These are phyloP conservation scores for Xylaria sp. DNA, from an alignment of 2,329 filamentous ascomycete species.

Conservation along the genomic window DNA sequence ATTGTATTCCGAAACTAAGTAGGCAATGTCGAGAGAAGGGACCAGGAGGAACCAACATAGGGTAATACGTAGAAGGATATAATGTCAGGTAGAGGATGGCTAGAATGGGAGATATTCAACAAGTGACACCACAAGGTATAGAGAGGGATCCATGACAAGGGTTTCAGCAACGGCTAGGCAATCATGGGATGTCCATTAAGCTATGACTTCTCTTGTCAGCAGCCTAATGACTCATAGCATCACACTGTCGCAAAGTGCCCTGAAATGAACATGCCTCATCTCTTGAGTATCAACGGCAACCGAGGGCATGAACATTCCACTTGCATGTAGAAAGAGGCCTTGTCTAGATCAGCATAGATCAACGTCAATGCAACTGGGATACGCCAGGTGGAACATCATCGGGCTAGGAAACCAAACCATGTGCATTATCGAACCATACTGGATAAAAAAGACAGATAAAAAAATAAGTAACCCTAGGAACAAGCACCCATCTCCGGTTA, in stretches of 20 bases:
- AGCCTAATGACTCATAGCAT: constrained; percentile 22
- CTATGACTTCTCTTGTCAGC: constrained; percentile 1
- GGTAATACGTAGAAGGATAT: background rate
- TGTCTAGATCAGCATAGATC: background rate
- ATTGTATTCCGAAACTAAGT: background rate
- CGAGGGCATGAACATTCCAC: background rate
- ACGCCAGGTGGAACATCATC: constrained; percentile 13
- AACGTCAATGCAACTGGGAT: background rate
- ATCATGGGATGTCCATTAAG: background rate
- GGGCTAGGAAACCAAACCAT: constrained; percentile 42
- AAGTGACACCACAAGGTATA: background rate
- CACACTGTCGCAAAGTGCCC: background rate
- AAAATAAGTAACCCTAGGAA: constrained; percentile 48
- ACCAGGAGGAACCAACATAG: background rate
- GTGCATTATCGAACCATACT: constrained; percentile 49
- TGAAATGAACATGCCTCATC: background rate
- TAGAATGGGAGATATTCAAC: background rate
- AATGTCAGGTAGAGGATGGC: background rate
- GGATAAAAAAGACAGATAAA: constrained; percentile 47
- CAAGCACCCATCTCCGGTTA: constrained; percentile 49
- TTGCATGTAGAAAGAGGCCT: background rate
- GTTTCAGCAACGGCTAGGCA: background rate
- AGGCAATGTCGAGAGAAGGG: background rate
- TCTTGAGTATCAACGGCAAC: too few species aligned
- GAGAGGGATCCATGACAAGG: background rate